These are phyloP conservation scores for Colletotrichum orchidophilum DNA, from an alignment of 2,329 filamentous ascomycete genomes.

Conservation along the genomic window DNA sequence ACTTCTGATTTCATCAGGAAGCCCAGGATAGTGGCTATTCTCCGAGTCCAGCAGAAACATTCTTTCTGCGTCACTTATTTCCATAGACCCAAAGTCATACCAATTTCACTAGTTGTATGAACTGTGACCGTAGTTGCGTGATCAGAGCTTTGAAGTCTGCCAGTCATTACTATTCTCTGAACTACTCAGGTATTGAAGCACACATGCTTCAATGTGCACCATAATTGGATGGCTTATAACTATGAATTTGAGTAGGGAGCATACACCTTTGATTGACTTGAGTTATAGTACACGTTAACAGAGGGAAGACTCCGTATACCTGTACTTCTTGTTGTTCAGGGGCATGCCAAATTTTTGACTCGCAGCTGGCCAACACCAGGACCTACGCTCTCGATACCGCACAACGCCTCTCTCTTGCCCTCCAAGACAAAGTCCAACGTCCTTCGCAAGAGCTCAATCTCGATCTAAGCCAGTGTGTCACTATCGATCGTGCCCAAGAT, in stretches of 20 bases:
- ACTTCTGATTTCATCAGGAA: too few species aligned
- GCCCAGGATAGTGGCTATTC: too few species aligned
- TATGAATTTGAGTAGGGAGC: too few species aligned
- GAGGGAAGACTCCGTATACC: neutral
- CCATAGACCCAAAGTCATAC: neutral
- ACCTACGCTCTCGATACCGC: neutral
- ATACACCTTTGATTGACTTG: neutral
- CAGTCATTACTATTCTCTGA: neutral
- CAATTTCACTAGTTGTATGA: neutral
- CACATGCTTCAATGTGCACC: too few species aligned
- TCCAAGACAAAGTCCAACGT: neutral
- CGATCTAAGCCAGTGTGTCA: neutral
- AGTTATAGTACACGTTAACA: neutral
- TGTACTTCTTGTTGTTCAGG: neutral
- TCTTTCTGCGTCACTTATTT: neutral
- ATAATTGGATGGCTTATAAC: too few species aligned
- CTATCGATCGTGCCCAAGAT: conserved; percentile 9
- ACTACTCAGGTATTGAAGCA: too few species aligned
- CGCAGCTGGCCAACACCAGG: neutral
- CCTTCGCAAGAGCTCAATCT: neutral
- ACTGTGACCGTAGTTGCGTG: neutral
- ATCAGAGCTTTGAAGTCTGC: neutral
- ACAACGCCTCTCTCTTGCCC: neutral
- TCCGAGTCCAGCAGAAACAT: too few species aligned
- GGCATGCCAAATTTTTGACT: neutral